Conservation (phyloP, 345 rosid genomes). For the Eucalyptus tenuipes region DNA sequence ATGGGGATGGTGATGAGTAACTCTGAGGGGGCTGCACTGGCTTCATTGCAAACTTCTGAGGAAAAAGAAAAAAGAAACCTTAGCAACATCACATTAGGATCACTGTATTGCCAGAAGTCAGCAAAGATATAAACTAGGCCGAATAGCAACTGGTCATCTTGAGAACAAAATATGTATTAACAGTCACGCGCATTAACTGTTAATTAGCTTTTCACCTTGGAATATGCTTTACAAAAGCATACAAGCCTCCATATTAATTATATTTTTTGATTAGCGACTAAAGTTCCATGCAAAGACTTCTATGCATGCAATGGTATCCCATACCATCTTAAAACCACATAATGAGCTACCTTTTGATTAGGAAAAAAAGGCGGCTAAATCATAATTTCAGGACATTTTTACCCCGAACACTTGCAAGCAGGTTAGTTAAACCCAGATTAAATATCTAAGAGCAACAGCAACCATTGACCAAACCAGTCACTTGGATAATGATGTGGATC, state of each 20-base stretch:
- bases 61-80: background rate
- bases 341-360: background rate
- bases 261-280: background rate
- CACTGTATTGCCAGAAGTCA: background rate
- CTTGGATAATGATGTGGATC: background rate
- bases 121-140: background rate
- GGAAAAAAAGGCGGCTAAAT: background rate
- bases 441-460: background rate
- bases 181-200: background rate
- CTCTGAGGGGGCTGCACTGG: conserved; percentile 53
- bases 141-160: background rate
- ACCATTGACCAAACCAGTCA: background rate
- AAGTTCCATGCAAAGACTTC: background rate
- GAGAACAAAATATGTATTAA: background rate
- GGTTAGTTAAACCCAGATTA: background rate
- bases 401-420: background rate
- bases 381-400: background rate
- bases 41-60: conserved; percentile 76
- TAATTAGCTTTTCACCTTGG: background rate
- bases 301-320: background rate
- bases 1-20: conserved; percentile 65
- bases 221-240: background rate
- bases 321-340: background rate
- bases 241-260: background rate
- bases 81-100: background rate